phyloP scores from a whole-genome alignment of 345 rosid genomes.

The Lepidium africanum region DNA sequence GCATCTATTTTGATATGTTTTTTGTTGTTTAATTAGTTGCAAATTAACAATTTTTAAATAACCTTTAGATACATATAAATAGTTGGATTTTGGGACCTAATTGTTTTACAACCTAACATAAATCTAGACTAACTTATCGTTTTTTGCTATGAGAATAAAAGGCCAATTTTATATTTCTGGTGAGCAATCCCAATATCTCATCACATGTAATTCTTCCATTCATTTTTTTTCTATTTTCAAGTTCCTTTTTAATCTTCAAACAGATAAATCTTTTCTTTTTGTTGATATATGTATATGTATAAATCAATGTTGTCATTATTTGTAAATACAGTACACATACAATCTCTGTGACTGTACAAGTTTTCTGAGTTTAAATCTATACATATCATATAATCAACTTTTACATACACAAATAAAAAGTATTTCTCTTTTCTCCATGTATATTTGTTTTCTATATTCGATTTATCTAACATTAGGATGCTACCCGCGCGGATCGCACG shows the following conservation, averaged over 20 bases:
- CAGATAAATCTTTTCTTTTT: background rate
- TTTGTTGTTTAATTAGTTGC: no score
- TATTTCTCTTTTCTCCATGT: background rate
- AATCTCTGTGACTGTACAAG: background rate
- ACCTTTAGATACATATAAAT: constrained; percentile 14
- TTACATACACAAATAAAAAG: background rate
- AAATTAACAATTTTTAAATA: background rate
- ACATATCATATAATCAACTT: background rate
- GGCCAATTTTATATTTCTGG: constrained; percentile 14
- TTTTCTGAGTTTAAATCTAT: background rate
- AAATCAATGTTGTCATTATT: background rate
- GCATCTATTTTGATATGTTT: constrained; percentile 13
- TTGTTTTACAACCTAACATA: constrained; percentile 28
- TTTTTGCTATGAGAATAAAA: constrained; percentile 24
- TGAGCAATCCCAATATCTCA: background rate
- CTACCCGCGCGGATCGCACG: no score
- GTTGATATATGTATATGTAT: background rate
- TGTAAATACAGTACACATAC: background rate
- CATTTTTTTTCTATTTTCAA: background rate
- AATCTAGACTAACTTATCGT: constrained; percentile 5
- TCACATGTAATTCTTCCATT: background rate
- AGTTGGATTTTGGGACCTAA: constrained; percentile 3
- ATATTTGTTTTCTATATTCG: background rate
- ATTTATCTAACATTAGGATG: background rate
- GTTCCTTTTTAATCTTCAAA: background rate